Evolutionary conservation across 768 basidiomycete genomes (phyloP).

Genomic region (Suillus occidentalis): DNA sequence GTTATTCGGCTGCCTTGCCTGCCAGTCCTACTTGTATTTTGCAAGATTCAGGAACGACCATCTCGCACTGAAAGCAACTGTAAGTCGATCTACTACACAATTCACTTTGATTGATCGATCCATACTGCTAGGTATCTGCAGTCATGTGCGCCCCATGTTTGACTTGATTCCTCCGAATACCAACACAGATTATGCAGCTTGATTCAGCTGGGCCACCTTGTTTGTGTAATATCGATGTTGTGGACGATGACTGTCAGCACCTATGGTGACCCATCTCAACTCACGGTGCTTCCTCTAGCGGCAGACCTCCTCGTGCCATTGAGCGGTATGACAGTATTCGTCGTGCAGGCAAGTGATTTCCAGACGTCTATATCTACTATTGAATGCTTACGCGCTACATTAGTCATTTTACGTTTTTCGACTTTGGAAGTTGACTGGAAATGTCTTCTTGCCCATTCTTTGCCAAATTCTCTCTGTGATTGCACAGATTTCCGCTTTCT

Average conservation of each 20-base stretch:
- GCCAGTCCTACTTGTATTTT: constrained; percentile 17
- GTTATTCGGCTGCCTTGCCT: constrained; percentile 15
- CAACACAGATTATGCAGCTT: background rate
- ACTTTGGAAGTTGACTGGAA: constrained; percentile 6
- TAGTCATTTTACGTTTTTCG: constrained; percentile 8
- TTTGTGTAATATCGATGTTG: background rate
- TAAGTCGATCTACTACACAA: background rate
- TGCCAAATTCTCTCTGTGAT: background rate
- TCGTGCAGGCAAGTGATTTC: constrained; percentile 2
- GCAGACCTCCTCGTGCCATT: background rate
- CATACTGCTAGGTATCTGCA: constrained; percentile 2
- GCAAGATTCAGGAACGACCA: constrained; percentile 10
- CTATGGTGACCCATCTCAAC: constrained; percentile 6
- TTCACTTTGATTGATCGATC: background rate
- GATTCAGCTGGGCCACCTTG: constrained; percentile 6
- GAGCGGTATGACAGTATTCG: background rate
- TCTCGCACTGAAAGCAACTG: constrained; percentile 5
- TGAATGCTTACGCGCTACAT: background rate
- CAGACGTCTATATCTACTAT: no score
- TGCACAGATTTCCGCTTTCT: background rate
- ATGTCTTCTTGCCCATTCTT: background rate
- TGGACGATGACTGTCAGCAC: constrained; percentile 8
- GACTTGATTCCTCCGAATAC: background rate
- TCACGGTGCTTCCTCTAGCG: constrained; percentile 1
- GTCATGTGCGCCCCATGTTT: background rate